These are phyloP conservation scores for Fusarium tjaetaba DNA, from an alignment of 2,329 filamentous ascomycete genomes.

Conservation along the genomic window DNA sequence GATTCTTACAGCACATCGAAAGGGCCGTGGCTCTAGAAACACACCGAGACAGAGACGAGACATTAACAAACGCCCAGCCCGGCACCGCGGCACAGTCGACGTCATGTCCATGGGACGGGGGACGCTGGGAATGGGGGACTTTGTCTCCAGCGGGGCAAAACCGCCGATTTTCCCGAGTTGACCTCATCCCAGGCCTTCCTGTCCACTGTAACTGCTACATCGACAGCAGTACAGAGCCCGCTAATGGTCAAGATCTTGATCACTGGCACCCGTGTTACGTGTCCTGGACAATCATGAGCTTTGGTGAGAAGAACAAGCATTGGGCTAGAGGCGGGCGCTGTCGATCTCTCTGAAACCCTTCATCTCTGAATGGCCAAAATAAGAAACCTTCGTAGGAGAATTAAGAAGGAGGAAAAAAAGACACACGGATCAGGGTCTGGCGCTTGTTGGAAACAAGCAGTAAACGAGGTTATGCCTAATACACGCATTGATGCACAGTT, in stretches of 20 bases:
- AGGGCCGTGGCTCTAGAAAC: constrained; percentile 28
- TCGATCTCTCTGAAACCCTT: constrained; percentile 27
- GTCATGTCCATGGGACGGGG: constrained; percentile 37
- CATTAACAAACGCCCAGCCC: constrained; percentile 29
- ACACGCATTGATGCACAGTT: constrained; percentile 27
- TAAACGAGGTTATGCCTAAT: constrained; percentile 12
- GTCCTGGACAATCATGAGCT: not conserved
- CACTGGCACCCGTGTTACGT: constrained; percentile 21
- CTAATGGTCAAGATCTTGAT: not conserved
- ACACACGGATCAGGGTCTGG: constrained; percentile 31
- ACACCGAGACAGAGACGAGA: constrained; percentile 20
- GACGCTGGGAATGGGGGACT: constrained; percentile 37
- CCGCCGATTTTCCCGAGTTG: constrained; percentile 44
- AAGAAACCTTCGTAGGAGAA: not conserved
- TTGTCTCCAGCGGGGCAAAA: constrained; percentile 22
- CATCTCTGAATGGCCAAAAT: constrained; percentile 12
- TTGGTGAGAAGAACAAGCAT: constrained; percentile 5
- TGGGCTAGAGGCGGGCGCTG: constrained; percentile 8
- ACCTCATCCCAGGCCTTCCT: constrained; percentile 11
- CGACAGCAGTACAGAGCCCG: not conserved
- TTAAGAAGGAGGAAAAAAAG: not conserved
- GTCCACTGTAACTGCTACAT: not conserved
- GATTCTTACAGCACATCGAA: not conserved
- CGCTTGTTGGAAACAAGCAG: constrained; percentile 8
- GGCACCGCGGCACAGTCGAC: constrained; percentile 43